Percentiles rank a stretch among this genome's conserved stretches.
Conservation (phyloP, 305 asterid genomes). For the Rubia tinctorum region DNA sequence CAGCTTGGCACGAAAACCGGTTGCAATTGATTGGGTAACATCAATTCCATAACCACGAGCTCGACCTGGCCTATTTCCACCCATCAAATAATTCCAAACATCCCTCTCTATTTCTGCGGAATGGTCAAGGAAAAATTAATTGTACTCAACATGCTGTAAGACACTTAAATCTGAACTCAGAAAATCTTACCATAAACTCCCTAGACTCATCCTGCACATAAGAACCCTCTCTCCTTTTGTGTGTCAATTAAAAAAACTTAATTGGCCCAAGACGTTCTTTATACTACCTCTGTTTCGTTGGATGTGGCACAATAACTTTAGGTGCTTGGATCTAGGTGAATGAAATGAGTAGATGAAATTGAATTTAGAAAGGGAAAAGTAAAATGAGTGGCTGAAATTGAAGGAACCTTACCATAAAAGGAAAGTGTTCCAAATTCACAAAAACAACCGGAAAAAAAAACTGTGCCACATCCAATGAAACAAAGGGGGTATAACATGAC, state of each 20-base stretch:
- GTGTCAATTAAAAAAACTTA: not conserved
- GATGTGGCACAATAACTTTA: too few species aligned
- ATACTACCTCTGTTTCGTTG: too few species aligned
- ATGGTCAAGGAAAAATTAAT: not conserved
- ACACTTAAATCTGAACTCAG: not conserved
- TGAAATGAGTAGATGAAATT: too few species aligned
- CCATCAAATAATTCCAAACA: not conserved
- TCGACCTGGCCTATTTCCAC: not conserved
- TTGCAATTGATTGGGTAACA: not conserved
- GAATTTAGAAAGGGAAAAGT: too few species aligned
- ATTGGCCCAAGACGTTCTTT: too few species aligned
- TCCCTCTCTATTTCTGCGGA: not conserved
- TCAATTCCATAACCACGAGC: not conserved
- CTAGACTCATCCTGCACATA: not conserved
- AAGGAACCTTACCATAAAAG: too few species aligned
- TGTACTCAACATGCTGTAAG: not conserved
- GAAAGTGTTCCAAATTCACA: too few species aligned
- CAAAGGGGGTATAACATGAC: too few species aligned
- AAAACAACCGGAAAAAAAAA: too few species aligned
- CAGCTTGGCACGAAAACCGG: not conserved
- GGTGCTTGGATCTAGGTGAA: too few species aligned
- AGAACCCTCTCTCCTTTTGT: not conserved
- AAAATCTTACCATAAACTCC: not conserved
- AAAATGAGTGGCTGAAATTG: too few species aligned
- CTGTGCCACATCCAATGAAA: too few species aligned